A percentile compares a stretch with the other conserved stretches of the same genome.
These are phyloP conservation scores for Pythium plurisporium DNA, from an alignment of 352 stramenopile genomes.

Conservation along the genomic window DNA sequence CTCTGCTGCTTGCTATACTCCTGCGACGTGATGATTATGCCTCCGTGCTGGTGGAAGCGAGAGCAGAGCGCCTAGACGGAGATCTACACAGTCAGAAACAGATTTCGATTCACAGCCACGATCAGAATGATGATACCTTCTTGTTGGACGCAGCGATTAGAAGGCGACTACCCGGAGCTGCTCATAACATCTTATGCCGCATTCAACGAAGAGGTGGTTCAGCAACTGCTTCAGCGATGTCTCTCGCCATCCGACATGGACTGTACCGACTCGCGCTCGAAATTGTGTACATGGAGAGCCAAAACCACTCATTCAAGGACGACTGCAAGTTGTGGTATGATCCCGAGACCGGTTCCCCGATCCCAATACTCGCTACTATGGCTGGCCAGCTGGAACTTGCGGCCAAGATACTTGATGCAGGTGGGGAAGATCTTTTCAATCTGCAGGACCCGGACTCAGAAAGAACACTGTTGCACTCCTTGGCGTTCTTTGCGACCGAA, in stretches of 20 bases:
- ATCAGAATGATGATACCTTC: not conserved
- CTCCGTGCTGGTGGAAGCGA: slow-evolving; percentile 28
- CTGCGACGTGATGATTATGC: slow-evolving; percentile 47
- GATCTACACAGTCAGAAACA: no score
- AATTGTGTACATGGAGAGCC: slow-evolving; percentile 12
- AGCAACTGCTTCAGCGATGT: slow-evolving; percentile 10
- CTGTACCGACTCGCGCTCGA: slow-evolving; percentile 46
- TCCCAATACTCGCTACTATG: slow-evolving; percentile 44
- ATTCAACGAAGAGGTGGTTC: not conserved
- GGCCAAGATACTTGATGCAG: slow-evolving; percentile 43
- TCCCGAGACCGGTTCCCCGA: slow-evolving; percentile 35
- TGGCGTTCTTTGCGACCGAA: not conserved
- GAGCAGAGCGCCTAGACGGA: not conserved
- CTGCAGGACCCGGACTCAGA: not conserved
- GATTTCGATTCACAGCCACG: no score
- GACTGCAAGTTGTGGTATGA: slow-evolving; percentile 36
- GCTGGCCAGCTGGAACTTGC: slow-evolving; percentile 58
- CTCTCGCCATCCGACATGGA: slow-evolving; percentile 50
- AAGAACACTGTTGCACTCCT: slow-evolving; percentile 6
- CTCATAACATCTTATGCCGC: not conserved
- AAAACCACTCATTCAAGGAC: not conserved
- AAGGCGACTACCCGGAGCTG: not conserved
- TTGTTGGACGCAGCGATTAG: slow-evolving; percentile 5
- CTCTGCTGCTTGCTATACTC: slow-evolving; percentile 57
- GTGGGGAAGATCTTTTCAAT: not conserved